phyloP scores from a whole-genome alignment of 75 land plant genomes.

The Isoetes taiwanensis region DNA sequence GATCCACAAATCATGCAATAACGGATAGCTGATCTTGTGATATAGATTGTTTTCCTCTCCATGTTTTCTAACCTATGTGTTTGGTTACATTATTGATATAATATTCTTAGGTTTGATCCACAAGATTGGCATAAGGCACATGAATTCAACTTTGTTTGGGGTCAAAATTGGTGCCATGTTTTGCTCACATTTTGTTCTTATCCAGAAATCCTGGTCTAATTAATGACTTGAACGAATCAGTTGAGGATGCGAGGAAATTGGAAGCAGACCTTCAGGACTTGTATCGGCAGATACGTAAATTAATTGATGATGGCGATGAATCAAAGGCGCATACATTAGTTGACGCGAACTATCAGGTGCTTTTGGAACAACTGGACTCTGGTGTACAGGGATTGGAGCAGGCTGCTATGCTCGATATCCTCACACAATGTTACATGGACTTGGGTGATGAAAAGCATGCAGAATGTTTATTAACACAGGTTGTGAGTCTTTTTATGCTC shows the following conservation, averaged over 20 bases:
- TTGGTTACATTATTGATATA: no score
- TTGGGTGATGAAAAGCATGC: slow-evolving; percentile 35
- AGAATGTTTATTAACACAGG: slow-evolving; percentile 37
- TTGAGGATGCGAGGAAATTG: slow-evolving; percentile 26
- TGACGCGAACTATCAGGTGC: slow-evolving; percentile 62
- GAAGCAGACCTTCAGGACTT: slow-evolving; percentile 42
- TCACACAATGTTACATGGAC: slow-evolving; percentile 50
- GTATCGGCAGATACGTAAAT: slow-evolving; percentile 27
- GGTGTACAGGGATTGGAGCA: slow-evolving; percentile 56
- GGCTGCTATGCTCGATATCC: slow-evolving; percentile 67
- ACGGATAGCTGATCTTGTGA: no score
- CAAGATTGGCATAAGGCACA: no score
- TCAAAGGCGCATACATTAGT: slow-evolving; percentile 36
- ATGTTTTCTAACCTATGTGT: no score
- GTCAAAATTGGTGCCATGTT: no score
- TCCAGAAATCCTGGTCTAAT: no score
- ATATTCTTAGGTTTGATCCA: no score
- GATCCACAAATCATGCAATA: no score
- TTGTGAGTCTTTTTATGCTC: no score
- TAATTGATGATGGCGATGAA: slow-evolving; percentile 46
- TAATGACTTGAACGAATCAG: slow-evolving; percentile 11
- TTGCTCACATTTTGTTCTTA: no score
- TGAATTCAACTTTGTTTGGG: no score
- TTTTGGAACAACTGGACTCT: slow-evolving; percentile 41
- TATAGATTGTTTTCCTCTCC: no score